Conservation (phyloP, 2,329 filamentous ascomycete species). For the Diaporthe longicolla region DNA sequence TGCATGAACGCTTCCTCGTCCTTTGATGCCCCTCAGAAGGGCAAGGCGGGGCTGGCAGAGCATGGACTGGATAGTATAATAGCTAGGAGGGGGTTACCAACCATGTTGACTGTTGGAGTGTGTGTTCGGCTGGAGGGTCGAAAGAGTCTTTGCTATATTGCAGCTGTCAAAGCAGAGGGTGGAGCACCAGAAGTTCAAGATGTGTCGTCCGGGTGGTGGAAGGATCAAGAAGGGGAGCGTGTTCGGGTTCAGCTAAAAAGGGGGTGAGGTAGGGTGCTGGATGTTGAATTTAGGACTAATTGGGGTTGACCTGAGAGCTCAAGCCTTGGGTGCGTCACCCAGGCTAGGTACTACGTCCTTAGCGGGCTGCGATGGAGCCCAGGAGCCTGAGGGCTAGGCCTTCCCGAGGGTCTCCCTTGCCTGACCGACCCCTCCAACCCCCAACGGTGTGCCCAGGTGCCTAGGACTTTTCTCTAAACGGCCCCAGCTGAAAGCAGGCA, state of each 20-base stretch:
- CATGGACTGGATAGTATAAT: not conserved
- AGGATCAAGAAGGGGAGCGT: slow-evolving; percentile 35
- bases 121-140: slow-evolving; percentile 4
- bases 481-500: slow-evolving; percentile 17
- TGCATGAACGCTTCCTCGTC: slow-evolving; percentile 15
- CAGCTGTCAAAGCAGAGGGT: slow-evolving; percentile 33
- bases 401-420: not conserved
- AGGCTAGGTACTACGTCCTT: not conserved
- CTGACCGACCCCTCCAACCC: slow-evolving; percentile 9
- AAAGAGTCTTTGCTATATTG: slow-evolving; percentile 9
- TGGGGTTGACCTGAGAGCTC: slow-evolving; percentile 26
- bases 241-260: slow-evolving; percentile 42
- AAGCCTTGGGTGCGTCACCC: slow-evolving; percentile 27
- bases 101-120: slow-evolving; percentile 38
- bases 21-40: slow-evolving; percentile 39
- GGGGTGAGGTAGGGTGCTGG: slow-evolving; percentile 30
- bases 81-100: slow-evolving; percentile 26
- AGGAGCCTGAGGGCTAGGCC: not conserved
- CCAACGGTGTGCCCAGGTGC: slow-evolving; percentile 13
- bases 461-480: slow-evolving; percentile 13
- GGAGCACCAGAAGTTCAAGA: slow-evolving; percentile 29
- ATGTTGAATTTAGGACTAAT: slow-evolving; percentile 34
- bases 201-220: slow-evolving; percentile 38
- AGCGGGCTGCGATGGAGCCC: slow-evolving; percentile 18
- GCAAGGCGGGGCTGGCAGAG: slow-evolving; percentile 37